Evolutionary conservation across 1,284 basidiomycete species (phyloP).

Genomic region (Marasmius fiardii): DNA sequence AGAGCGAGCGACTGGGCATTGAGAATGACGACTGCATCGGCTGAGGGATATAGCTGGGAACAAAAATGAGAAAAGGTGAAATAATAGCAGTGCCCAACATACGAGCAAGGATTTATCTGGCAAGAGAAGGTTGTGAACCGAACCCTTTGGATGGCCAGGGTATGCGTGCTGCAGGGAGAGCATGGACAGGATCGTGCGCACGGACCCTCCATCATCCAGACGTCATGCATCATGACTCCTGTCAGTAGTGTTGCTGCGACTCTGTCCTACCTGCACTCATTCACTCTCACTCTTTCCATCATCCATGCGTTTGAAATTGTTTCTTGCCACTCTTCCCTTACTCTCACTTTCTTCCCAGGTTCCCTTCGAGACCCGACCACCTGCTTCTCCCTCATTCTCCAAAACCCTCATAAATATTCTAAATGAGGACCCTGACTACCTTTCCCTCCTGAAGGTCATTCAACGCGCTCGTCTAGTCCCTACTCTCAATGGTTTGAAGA

Average conservation of each 20-base stretch:
- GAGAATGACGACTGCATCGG: slow-evolving; percentile 64
- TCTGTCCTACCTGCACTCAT: background rate
- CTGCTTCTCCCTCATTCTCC: slow-evolving; percentile 28
- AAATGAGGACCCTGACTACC: slow-evolving; percentile 73
- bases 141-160: slow-evolving; percentile 53
- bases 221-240: slow-evolving; percentile 3
- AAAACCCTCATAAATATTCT: slow-evolving; percentile 80
- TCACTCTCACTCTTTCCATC: slow-evolving; percentile 17
- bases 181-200: slow-evolving; percentile 6
- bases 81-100: slow-evolving; percentile 22
- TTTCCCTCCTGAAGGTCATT: slow-evolving; percentile 75
- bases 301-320: slow-evolving; percentile 33
- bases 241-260: background rate
- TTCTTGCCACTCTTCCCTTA: slow-evolving; percentile 11
- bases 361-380: background rate
- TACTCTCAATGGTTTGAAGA: slow-evolving; percentile 83
- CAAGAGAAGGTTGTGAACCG: slow-evolving; percentile 54
- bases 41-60: slow-evolving; percentile 66
- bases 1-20: slow-evolving; percentile 61
- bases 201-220: background rate
- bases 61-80: slow-evolving; percentile 11
- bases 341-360: slow-evolving; percentile 9
- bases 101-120: slow-evolving; percentile 57
- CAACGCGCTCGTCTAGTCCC: slow-evolving; percentile 90
- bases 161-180: slow-evolving; percentile 25